These are phyloP conservation scores for Eucalyptus camaldulensis DNA, from an alignment of 345 rosid genomes.

Conservation along the genomic window DNA sequence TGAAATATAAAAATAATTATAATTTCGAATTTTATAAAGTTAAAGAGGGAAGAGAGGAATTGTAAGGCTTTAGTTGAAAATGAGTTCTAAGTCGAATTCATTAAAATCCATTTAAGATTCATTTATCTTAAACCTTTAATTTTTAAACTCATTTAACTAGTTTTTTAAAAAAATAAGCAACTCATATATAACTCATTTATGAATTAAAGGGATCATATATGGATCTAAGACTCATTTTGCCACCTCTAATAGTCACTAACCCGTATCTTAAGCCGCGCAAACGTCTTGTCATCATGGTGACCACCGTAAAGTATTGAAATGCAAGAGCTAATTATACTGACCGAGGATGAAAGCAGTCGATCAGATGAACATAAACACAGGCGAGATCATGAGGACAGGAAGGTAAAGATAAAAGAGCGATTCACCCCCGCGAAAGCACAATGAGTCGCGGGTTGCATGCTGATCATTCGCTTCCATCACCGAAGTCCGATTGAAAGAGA, in stretches of 20 bases:
- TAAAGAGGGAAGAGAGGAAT: no score
- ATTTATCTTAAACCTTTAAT: no score
- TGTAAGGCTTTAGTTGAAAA: no score
- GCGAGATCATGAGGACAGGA: not conserved
- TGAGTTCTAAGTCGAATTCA: no score
- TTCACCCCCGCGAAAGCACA: not conserved
- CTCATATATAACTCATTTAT: no score
- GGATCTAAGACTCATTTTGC: no score
- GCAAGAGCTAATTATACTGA: not conserved
- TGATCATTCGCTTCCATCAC: not conserved
- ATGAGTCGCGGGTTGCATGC: not conserved
- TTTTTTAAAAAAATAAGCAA: no score
- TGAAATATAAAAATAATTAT: no score
- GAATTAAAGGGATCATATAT: no score
- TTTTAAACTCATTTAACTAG: no score
- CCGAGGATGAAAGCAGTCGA: not conserved
- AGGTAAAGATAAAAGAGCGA: not conserved
- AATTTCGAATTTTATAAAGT: no score
- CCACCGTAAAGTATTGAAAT: not conserved
- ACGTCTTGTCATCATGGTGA: not conserved
- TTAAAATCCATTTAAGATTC: no score
- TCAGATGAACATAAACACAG: not conserved
- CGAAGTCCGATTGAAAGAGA: not conserved
- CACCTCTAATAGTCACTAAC: not conserved
- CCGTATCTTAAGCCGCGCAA: not conserved